Base-by-base conservation (phyloP, 768 basidiomycete genomes). In the Porphyrellus cyaneotinctus region DNA sequence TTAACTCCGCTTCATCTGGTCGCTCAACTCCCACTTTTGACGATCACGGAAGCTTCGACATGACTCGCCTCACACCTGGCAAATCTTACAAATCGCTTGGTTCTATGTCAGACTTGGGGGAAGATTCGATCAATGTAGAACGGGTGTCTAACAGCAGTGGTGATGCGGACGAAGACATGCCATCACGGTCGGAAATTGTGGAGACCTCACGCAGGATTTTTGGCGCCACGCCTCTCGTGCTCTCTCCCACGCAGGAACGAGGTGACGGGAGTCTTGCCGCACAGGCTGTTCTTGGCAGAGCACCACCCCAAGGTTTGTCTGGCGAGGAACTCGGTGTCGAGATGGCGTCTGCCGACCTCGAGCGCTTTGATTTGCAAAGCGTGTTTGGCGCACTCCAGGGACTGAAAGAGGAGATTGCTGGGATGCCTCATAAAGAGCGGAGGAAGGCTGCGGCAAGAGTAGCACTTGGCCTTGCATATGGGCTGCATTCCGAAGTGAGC, bases 371-470 rank as follows among this genome's bases (percentile, higher is more conserved):
- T 68, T 64, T 90, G 51, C 75, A 79, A 24, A 70, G 73, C 43
- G 81, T 89, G 31, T 62, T 90, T 9, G 74, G 74, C 17, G 78
- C 79, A 1, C 72, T 91, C 31, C 81, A 87, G 59, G 79, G 78
- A 45, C 79, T 88, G 78, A 87, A 87, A 64, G 80, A 79, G 22
- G 87, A 91, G 71, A 89, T 91, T 57, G 75, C 82, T 22, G 77
- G 73, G 12, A 87, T 91, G 71, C 70, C 74, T 6, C 75, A 84
- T 58, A 75, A 74, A 22, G 85, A 86, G 69, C 74, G 82, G 57
- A 73, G 84, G 58, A 79, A 73, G 59, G 83, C 87, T 23, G 88
- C 88, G 0, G 88, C 88, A 9, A 73, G 74, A 42, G 85, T 87
- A 20, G 87, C 88, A 22, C 71, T 91, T 0, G 85, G 85, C 1